Evolutionary conservation across 208 protist species (phyloP).

Genomic region (Phytomonas sp.): DNA sequence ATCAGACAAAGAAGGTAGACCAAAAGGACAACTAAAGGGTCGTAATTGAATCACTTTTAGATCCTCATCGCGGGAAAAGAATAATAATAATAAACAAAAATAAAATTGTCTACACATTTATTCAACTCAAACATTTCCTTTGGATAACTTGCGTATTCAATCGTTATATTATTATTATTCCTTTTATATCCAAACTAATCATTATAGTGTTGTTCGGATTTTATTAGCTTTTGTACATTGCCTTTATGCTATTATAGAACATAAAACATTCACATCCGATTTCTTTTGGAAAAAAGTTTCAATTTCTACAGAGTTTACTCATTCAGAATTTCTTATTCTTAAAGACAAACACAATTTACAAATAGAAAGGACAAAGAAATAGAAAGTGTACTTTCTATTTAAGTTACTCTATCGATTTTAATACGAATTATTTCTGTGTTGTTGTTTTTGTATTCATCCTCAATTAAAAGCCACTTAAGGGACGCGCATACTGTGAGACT

Average conservation of each 20-base stretch:
- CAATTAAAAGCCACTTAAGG: background rate
- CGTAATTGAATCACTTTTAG: background rate
- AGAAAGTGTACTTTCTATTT: background rate
- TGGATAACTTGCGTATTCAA: background rate
- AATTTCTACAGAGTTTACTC: background rate
- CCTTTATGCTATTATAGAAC: background rate
- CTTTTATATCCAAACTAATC: background rate
- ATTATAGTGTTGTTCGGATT: background rate
- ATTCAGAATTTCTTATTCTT: background rate
- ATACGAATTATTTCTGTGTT: constrained; percentile 10
- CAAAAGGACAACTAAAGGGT: background rate
- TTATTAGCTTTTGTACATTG: background rate
- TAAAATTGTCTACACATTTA: constrained; percentile 1
- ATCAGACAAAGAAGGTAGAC: background rate
- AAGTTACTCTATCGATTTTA: constrained; percentile 1
- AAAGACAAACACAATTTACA: background rate
- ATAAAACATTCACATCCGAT: background rate
- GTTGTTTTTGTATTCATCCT: constrained; percentile 5
- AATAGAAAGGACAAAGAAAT: background rate
- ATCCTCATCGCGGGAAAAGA: background rate
- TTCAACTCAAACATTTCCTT: background rate
- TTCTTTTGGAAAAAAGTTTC: background rate
- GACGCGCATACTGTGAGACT: background rate
- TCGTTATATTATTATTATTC: background rate
- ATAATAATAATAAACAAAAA: background rate